phyloP scores from a whole-genome alignment of 108 stramenopile species.

The Pseudonitzschia pungens region DNA sequence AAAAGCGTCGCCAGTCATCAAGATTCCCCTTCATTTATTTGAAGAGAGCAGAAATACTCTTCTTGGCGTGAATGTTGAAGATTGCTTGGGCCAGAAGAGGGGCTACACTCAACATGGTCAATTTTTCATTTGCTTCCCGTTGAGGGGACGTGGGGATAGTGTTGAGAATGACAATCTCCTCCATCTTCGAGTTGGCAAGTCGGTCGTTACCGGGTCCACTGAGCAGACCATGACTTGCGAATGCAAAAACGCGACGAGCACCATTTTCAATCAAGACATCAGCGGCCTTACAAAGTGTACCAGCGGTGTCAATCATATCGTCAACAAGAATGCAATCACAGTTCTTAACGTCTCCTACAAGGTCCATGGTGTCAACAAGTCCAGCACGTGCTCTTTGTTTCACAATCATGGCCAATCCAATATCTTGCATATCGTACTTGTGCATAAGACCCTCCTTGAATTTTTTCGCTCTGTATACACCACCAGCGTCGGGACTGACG shows the following conservation, averaged over 20 bases:
- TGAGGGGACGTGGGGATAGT: conserved; percentile 89
- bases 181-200: conserved; percentile 93
- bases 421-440: conserved; percentile 93
- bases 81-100: conserved; percentile 97
- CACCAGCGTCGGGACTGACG: conserved; percentile 99
- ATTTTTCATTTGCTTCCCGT: conserved; percentile 86
- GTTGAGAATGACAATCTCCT: conserved; percentile 93
- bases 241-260: conserved; percentile 97
- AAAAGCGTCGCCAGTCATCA: not conserved
- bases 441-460: conserved; percentile 97
- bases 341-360: conserved; percentile 97
- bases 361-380: conserved; percentile 96
- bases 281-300: conserved; percentile 98
- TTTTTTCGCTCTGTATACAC: conserved; percentile 99
- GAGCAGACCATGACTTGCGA: conserved; percentile 97
- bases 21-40: conserved; percentile 64
- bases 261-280: conserved; percentile 93
- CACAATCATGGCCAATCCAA: conserved; percentile 99
- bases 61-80: conserved; percentile 98
- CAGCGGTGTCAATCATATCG: conserved; percentile 99
- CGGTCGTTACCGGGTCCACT: conserved; percentile 96
- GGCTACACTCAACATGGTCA: conserved; percentile 94
- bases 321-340: conserved; percentile 99
- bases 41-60: conserved; percentile 99
- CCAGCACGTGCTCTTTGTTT: conserved; percentile 98